Base-by-base conservation (phyloP, 768 basidiomycete genomes). In the Agaricus sinodeliciosus region DNA sequence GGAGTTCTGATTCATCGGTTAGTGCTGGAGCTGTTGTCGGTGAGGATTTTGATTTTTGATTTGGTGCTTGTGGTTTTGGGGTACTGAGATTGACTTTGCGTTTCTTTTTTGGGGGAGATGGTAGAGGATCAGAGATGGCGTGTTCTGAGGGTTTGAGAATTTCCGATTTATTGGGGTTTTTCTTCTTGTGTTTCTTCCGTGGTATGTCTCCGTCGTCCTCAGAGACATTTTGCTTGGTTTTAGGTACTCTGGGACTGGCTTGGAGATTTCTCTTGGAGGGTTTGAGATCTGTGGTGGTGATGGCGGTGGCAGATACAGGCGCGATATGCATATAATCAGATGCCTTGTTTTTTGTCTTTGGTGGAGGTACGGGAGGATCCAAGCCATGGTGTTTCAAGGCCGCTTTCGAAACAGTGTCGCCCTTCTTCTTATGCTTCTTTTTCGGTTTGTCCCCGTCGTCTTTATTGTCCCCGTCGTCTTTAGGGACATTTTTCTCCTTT, bases 401-500 rank as follows among this genome's bases (percentile, higher is more conserved):
- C 39, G 28, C 6, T 19, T 35, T 13, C 13, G 0, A 45, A 3
- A 11, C 22, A 42, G 36, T 7, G 9, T 54, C n/a, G n/a, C 35
- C 18, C n/a, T 56, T 41, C 40, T 40, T 51, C 34, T 36, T 31
- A 19, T 43, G 31, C 49, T 39, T 16, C 34, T 50, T 16, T 42
- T 34, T 54, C 12, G 34, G 34, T 35, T 35, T 9, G 45, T 25
- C 22, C 22, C 22, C 3, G n/a, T n/a, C n/a, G n/a, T n/a, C n/a
- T n/a, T n/a, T n/a, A n/a, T 36, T 26, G 16, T 41, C 9, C 26
- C 55, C 45, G 6, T 44, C 57, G 5, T 56, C 34, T 49, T 62
- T 65, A 40, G 42, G 47, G 7, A 43, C 8, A 12, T 55, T 59
- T n/a, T 41, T 28, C n/a, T 54, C 5, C 55, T 31, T 5, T 8